Base-by-base conservation (phyloP, 352 stramenopile species). In the Pythium phragmitis region DNA sequence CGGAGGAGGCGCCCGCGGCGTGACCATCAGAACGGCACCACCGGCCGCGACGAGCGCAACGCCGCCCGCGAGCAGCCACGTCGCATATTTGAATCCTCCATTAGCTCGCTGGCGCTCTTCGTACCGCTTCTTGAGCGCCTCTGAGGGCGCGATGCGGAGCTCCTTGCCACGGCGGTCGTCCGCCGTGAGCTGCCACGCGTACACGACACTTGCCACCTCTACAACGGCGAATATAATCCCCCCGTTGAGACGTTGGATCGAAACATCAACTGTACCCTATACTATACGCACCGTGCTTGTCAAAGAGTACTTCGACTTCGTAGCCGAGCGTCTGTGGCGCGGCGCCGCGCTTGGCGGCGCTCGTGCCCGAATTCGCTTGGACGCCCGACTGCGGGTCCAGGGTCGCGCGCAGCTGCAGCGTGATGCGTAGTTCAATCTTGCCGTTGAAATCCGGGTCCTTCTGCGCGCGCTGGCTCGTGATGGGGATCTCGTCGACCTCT, bases 181-280 rank as follows among this genome's bases (percentile, higher is more conserved):
- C 3, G 63, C 57, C 11, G 68, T 74, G 49, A 91, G 58, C 43
- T 87, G 73, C 82, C 82, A 91, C 7, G 80, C 80, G n/a, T 72
- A 72, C 48, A 91, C 60, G 33, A 91, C 63, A 37, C 71, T 86
- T 16, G 86, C 75, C 4, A 76, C 69, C 9, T 82, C 79, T 91
- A 8, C 33, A 16, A 36, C 3, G 1, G 4, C 26, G 1, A 30
- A 4, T 4, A 28, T 28, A 28, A 28, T 28, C 26, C 26, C 26
- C 26, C 26, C 26, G 26, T 30, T 30, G 4, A 30, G 26, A 30
- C 26, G 4, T 5, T 5, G 26, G 26, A 30, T 30, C 26, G 26
- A 30, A 30, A 30, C 26, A 30, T 30, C 26, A 30, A 30, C 26
- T 30, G 4, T 30, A 30, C 26, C 26, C 26, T 30, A 5, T 30